Percentiles rank a stretch among this genome's conserved stretches.
These are phyloP conservation scores for Tylopilus cervinicoccineus DNA, from an alignment of 768 basidiomycete genomes.

Conservation along the genomic window DNA sequence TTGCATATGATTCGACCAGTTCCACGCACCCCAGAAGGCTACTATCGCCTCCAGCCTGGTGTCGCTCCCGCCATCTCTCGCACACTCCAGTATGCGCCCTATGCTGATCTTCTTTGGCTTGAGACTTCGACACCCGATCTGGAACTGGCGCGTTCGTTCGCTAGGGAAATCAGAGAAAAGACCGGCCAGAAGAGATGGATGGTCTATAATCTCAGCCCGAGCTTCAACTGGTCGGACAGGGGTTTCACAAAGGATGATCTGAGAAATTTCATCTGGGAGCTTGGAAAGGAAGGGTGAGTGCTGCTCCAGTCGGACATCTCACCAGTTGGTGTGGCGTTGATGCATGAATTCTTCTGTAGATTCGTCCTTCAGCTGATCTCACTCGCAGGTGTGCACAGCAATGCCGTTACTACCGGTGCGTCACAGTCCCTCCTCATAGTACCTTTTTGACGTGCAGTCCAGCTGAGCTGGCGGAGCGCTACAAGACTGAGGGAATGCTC, in stretches of 20 bases:
- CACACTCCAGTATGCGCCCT: slow-evolving; percentile 73
- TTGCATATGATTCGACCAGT: slow-evolving; percentile 39
- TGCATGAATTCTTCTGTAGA: slow-evolving; percentile 34
- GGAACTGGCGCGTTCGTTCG: slow-evolving; percentile 73
- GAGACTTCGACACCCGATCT: slow-evolving; percentile 90
- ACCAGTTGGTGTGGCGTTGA: background rate
- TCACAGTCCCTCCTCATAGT: background rate
- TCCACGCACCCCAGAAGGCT: slow-evolving; percentile 87
- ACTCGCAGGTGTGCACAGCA: slow-evolving; percentile 84
- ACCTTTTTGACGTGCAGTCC: slow-evolving; percentile 4
- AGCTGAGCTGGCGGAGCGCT: slow-evolving; percentile 78
- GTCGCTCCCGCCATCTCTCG: slow-evolving; percentile 81
- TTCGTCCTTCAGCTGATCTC: slow-evolving; percentile 90
- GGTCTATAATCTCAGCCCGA: slow-evolving; percentile 91
- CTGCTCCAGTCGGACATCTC: background rate
- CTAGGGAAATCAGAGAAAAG: slow-evolving; percentile 65
- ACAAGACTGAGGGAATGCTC: slow-evolving; percentile 87
- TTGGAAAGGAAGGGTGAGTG: slow-evolving; percentile 79
- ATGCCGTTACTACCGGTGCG: slow-evolving; percentile 72
- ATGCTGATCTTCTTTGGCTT: slow-evolving; percentile 88
- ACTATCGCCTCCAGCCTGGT: slow-evolving; percentile 83
- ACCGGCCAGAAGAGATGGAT: slow-evolving; percentile 68
- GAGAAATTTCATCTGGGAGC: slow-evolving; percentile 86
- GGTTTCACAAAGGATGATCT: slow-evolving; percentile 75
- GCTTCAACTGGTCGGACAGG: slow-evolving; percentile 88